Evolutionary conservation across 1,284 basidiomycete species (phyloP).

Genomic region (Heliocybe sulcata): DNA sequence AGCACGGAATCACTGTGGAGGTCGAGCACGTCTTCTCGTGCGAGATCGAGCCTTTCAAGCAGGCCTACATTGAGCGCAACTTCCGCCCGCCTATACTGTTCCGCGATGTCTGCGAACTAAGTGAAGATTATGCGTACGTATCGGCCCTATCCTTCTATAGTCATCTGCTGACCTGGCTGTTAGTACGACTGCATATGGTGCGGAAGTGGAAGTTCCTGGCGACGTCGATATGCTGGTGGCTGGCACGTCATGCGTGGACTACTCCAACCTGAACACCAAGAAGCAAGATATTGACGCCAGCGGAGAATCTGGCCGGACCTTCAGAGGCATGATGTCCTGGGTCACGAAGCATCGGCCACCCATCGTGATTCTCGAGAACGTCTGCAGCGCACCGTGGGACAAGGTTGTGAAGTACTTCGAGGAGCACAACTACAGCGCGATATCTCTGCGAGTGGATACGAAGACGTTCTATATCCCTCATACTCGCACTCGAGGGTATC

Average conservation of each 20-base stretch:
- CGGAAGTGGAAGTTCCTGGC: conserved; percentile 80
- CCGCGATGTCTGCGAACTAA: conserved; percentile 91
- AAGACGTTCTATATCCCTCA: conserved; percentile 95
- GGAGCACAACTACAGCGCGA: conserved; percentile 73
- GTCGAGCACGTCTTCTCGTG: conserved; percentile 95
- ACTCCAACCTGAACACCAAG: conserved; percentile 90
- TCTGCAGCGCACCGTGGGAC: conserved; percentile 87
- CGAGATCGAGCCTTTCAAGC: conserved; percentile 97
- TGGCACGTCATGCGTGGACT: conserved; percentile 95
- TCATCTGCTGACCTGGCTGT: neutral
- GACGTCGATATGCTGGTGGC: conserved; percentile 89
- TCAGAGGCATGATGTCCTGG: conserved; percentile 91
- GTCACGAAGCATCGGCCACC: conserved; percentile 83
- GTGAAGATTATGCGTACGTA: conserved; percentile 66
- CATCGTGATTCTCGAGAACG: conserved; percentile 91
- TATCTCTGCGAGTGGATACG: conserved; percentile 75
- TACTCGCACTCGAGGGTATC: conserved; percentile 85
- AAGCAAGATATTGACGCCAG: conserved; percentile 85
- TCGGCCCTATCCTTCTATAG: conserved; percentile 4
- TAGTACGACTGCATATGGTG: conserved; percentile 89
- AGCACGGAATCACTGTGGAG: conserved; percentile 58
- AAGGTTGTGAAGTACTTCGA: conserved; percentile 74
- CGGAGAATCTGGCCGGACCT: conserved; percentile 88
- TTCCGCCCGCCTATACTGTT: conserved; percentile 89
- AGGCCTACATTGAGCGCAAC: conserved; percentile 96